Evolutionary conservation across 1,284 basidiomycete species (phyloP), one percentile per base, ranked within the genome.

Genomic region (Microstroma glucosiphilum): DNA sequence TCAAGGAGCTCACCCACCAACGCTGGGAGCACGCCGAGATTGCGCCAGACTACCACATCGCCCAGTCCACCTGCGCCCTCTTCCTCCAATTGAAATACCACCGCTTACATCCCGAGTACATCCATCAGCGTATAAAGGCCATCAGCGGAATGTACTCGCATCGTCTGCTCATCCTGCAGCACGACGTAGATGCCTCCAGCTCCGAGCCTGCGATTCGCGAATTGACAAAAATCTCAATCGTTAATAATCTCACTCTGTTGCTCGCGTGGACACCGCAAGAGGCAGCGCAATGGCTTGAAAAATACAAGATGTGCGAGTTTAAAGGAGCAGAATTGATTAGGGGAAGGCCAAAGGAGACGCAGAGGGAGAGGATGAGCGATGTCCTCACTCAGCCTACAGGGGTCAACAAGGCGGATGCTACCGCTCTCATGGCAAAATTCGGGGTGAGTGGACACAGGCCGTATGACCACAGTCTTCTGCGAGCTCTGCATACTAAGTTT

Each of bases 331-430:
- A 93, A 75, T 82, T 91, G 69, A 93, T 99, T 81, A 94, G 93
- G 79, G 93, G 96, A 78, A 87, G 91, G 26, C 83, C 91, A 6
- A 91, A 92, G 76, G 91, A 93, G 70, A 89, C 90, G 71, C 92
- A 96, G 75, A 80, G 85, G 65, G 86, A 90, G 6, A 85, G 92
- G 71, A 81, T 97, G 13, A 89, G 89, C 46, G 86, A 87, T n/a
- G 86, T 90, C 0, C 82, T 99, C 41, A 98, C 94, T 0, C 88
- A 86, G 68, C 89, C 97, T 68, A 88, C 86, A 73, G 92, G 91
- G 70, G 89, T 99, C 62, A 98, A 98, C 82, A 96, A 94, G 83
- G 97, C 94, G 0, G 96, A 99, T 75, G 92, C 94, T 0, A 87
- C 92, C 79, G 96, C 93, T 0, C 82, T 99, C 26, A 85, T 89